Evolutionary conservation across 768 basidiomycete genomes (phyloP), one percentile per base, ranked within the genome.

Genomic region (Boletus subcaerulescens): DNA sequence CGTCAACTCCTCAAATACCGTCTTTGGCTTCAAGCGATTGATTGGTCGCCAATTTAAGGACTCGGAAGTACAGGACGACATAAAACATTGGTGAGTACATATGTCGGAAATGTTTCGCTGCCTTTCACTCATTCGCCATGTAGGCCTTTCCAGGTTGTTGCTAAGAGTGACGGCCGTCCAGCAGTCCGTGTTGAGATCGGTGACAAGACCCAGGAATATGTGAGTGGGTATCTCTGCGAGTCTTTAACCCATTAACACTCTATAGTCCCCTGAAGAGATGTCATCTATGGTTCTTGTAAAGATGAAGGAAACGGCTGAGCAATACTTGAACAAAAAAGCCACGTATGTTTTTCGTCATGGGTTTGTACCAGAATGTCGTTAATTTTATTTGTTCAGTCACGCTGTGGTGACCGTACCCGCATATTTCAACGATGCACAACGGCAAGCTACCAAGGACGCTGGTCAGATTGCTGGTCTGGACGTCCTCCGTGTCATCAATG

Each of bases 341-440:
- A 95, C 89, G 89, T 95, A 79, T 77, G 94, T 62, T 39, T 52
- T 35, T 38, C 47, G 1, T 48, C 14, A 12, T 22, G 5, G 0
- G 2, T 24, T 4, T 39, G 4, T 33, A 9, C 10, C 9, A 3
- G 15, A 33, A 52, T 15, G 17, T 5, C 2, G 18, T 47, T 57
- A 3, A 65, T 55, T 55, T 47, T 26, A 12, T 35, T 35, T 11
- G 3, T 48, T 39, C 52, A 91, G 88, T 64, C 85, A 91, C 50
- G 89, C 89, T 26, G 95, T 98, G 64, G 78, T 98, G 65, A 98
- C 95, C 14, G 96, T 98, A 31, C 97, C 96, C 1, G 95, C 96
- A 0, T 98, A 98, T 77, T 99, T 98, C 84, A 99, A 99, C 72
- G 97, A 99, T 69, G 95, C 97, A 18, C 97, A 99, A 74, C 88